These are phyloP conservation scores for Polytrichum formosum DNA, from an alignment of 225 moss, liverwort and hornwort species.

Conservation along the genomic window DNA sequence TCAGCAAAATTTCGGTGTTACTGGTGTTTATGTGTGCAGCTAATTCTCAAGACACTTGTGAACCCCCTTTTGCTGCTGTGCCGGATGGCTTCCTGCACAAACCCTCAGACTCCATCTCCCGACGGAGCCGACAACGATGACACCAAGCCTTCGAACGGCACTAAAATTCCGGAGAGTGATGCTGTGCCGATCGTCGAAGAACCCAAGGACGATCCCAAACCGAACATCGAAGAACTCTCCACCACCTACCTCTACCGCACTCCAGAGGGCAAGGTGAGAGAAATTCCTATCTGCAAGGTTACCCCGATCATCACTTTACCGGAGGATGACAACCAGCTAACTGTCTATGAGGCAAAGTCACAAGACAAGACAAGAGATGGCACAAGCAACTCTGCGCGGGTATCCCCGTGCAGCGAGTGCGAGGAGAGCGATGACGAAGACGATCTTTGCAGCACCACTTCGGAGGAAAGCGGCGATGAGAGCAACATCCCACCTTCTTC, in stretches of 20 bases:
- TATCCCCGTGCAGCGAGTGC: conserved; percentile 26
- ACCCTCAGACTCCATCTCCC: conserved; percentile 14
- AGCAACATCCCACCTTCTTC: conserved; percentile 14
- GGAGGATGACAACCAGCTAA: no score
- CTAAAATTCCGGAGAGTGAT: conserved; percentile 1
- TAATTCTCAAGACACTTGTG: conserved; percentile 29
- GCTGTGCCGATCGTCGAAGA: no score
- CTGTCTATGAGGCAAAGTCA: no score
- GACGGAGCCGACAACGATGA: conserved; percentile 16
- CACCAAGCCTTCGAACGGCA: conserved; percentile 3
- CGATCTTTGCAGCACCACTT: conserved; percentile 16
- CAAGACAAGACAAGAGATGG: no score
- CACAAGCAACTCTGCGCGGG: conserved; percentile 21
- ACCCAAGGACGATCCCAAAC: no score
- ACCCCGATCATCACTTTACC: not conserved
- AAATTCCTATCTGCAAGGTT: not conserved
- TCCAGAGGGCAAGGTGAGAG: conserved; percentile 3
- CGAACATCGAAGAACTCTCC: no score
- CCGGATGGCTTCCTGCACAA: conserved; percentile 27
- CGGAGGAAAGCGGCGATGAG: conserved; percentile 33
- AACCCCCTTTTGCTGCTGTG: conserved; percentile 22
- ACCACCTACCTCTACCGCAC: not conserved
- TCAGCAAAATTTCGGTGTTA: no score
- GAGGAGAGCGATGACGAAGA: conserved; percentile 19
- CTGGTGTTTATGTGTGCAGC: conserved; percentile 20